These are phyloP conservation scores for Colletotrichum caudatum DNA, from an alignment of 2,329 filamentous ascomycete species.

Conservation along the genomic window DNA sequence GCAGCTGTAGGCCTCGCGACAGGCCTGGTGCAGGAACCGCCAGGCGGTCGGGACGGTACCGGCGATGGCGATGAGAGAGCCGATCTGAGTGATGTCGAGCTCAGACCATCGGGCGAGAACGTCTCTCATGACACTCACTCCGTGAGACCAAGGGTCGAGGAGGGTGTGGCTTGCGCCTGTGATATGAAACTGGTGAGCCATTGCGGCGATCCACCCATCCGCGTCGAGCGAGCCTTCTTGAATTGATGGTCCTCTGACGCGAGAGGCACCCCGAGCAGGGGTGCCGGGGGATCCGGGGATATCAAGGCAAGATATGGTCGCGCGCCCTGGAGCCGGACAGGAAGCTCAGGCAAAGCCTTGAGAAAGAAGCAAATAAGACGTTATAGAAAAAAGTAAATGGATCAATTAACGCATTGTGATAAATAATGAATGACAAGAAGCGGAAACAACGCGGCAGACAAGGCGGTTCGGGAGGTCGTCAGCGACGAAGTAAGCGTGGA, in stretches of 20 bases:
- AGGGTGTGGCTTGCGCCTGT: slow-evolving; percentile 40
- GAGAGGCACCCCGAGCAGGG: slow-evolving; percentile 13
- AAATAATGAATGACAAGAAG: slow-evolving; percentile 29
- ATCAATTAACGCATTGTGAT: slow-evolving; percentile 28
- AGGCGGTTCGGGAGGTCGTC: background rate
- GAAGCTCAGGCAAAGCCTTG: background rate
- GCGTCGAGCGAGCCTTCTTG: background rate
- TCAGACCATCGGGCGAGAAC: slow-evolving; percentile 57
- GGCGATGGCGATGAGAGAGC: slow-evolving; percentile 58
- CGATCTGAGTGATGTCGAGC: slow-evolving; percentile 59
- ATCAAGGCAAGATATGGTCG: background rate
- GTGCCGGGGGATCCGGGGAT: slow-evolving; percentile 8
- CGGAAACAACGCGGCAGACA: slow-evolving; percentile 2
- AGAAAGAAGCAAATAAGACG: background rate
- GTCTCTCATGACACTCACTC: slow-evolving; percentile 52
- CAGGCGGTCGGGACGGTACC: slow-evolving; percentile 56
- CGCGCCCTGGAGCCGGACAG: background rate
- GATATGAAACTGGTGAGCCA: slow-evolving; percentile 41
- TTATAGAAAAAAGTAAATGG: background rate
- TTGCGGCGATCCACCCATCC: background rate
- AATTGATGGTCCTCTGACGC: background rate
- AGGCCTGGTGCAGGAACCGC: slow-evolving; percentile 52
- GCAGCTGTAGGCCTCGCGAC: slow-evolving; percentile 55
- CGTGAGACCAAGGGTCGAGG: slow-evolving; percentile 49
- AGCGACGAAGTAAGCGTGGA: slow-evolving; percentile 5